Percentiles rank a stretch among this genome's conserved stretches.
Evolutionary conservation across 2,329 filamentous ascomycete genomes (phyloP).

Genomic region (Fusarium sp.): DNA sequence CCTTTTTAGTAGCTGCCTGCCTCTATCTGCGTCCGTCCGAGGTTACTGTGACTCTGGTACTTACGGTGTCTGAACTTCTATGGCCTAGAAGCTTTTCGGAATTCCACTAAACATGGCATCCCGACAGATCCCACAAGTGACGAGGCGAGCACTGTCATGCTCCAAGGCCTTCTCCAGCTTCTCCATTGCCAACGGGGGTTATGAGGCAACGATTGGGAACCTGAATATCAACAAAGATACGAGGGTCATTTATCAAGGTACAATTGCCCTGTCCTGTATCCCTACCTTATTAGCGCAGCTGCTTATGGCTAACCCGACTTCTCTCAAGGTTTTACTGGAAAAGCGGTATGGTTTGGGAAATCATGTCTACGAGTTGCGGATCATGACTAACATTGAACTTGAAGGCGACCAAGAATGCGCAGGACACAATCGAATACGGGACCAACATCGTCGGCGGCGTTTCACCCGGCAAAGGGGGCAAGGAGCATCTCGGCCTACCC

Average conservation of each 20-base stretch:
- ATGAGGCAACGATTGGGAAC: conserved; percentile 48
- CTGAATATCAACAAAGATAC: conserved; percentile 45
- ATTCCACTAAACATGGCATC: too few species aligned
- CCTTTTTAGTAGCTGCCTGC: too few species aligned
- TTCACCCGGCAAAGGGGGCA: conserved; percentile 52
- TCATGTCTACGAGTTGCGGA: not conserved
- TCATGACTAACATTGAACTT: not conserved
- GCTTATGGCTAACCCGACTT: not conserved
- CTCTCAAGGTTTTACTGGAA: conserved; percentile 52
- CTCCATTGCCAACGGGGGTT: not conserved
- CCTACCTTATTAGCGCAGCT: too few species aligned
- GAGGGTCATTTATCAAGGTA: conserved; percentile 52
- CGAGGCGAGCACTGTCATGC: too few species aligned
- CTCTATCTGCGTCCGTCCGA: too few species aligned
- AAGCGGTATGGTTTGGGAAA: conserved; percentile 43
- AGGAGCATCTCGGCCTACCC: conserved; percentile 49
- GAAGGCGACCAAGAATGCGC: conserved; percentile 53
- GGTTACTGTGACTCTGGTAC: too few species aligned
- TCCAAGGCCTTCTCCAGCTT: too few species aligned
- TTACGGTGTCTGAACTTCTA: too few species aligned
- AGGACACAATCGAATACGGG: conserved; percentile 54
- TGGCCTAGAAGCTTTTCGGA: too few species aligned
- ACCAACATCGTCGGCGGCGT: conserved; percentile 54
- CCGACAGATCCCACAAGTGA: too few species aligned
- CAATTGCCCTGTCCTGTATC: not conserved